A percentile compares a stretch with the other conserved stretches of the same genome.
These are phyloP conservation scores for Fistulinella prunicolor DNA, from an alignment of 768 basidiomycete genomes.

Conservation along the genomic window DNA sequence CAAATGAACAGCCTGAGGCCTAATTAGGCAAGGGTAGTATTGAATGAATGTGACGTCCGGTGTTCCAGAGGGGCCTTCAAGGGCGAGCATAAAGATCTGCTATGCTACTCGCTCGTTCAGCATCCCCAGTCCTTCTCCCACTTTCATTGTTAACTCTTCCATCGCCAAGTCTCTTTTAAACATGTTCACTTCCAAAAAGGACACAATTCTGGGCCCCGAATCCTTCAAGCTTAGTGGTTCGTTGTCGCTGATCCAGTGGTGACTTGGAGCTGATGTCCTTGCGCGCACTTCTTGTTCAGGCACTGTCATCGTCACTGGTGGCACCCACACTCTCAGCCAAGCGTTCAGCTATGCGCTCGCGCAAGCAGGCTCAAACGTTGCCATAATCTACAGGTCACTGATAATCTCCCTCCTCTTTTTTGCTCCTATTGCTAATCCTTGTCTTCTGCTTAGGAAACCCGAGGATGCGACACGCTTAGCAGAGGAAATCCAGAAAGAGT, in stretches of 20 bases:
- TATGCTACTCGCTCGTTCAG: too few species aligned
- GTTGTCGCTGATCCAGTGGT: not conserved
- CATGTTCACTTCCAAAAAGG: slow-evolving; percentile 11
- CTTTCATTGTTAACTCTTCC: not conserved
- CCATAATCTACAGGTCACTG: slow-evolving; percentile 62
- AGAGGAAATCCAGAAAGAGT: slow-evolving; percentile 43
- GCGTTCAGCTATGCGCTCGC: slow-evolving; percentile 54
- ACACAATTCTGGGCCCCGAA: slow-evolving; percentile 6
- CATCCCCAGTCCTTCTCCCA: not conserved
- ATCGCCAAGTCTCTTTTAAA: slow-evolving; percentile 5
- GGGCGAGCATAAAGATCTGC: slow-evolving; percentile 8
- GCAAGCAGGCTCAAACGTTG: slow-evolving; percentile 53
- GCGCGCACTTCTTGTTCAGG: slow-evolving; percentile 28
- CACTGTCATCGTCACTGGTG: slow-evolving; percentile 58
- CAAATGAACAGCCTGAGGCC: not conserved
- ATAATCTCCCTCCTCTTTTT: too few species aligned
- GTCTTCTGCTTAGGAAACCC: slow-evolving; percentile 36
- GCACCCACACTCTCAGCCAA: slow-evolving; percentile 59
- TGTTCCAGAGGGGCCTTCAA: slow-evolving; percentile 14
- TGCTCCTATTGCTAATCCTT: not conserved
- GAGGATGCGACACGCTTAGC: slow-evolving; percentile 49
- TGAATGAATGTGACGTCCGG: slow-evolving; percentile 4
- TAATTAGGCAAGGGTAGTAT: slow-evolving; percentile 6
- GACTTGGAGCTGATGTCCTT: not conserved
- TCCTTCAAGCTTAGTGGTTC: slow-evolving; percentile 30